Percentiles rank a stretch among this genome's conserved stretches.
phyloP scores from a whole-genome alignment of 768 basidiomycete genomes.

The Tricholoma bakamatsutake region DNA sequence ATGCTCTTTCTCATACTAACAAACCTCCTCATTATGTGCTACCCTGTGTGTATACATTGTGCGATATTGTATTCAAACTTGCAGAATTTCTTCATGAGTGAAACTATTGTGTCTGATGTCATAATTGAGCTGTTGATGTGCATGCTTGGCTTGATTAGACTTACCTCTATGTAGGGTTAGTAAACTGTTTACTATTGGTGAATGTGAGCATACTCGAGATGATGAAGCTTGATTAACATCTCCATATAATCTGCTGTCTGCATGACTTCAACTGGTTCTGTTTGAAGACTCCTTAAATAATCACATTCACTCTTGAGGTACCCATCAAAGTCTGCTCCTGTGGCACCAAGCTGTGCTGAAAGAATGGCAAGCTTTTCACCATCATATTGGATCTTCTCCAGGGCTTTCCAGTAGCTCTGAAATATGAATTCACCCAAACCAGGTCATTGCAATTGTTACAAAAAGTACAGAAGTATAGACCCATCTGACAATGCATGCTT shows the following conservation, averaged over 20 bases:
- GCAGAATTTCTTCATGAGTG: conserved; percentile 11
- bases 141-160: neutral
- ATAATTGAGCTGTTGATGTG: neutral
- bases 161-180: neutral
- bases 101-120: conserved; percentile 6
- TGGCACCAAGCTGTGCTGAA: conserved; percentile 8
- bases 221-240: conserved; percentile 16
- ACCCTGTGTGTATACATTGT: conserved; percentile 15
- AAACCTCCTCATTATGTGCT: conserved; percentile 16
- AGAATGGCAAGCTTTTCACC: conserved; percentile 10
- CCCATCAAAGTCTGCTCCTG: conserved; percentile 12
- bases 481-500: neutral
- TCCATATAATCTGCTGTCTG: conserved; percentile 27
- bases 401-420: conserved; percentile 1
- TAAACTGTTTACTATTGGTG: neutral
- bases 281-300: conserved; percentile 21
- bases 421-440: no score
- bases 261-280: conserved; percentile 21
- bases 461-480: neutral
- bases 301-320: conserved; percentile 18
- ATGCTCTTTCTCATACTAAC: no score
- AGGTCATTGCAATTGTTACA: no score
- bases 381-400: no score
- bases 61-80: conserved; percentile 18
- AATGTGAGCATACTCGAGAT: conserved; percentile 8